Percentiles rank a stretch among this genome's conserved stretches.
phyloP scores from a whole-genome alignment of 75 land plant species.

The Picea glauca region DNA sequence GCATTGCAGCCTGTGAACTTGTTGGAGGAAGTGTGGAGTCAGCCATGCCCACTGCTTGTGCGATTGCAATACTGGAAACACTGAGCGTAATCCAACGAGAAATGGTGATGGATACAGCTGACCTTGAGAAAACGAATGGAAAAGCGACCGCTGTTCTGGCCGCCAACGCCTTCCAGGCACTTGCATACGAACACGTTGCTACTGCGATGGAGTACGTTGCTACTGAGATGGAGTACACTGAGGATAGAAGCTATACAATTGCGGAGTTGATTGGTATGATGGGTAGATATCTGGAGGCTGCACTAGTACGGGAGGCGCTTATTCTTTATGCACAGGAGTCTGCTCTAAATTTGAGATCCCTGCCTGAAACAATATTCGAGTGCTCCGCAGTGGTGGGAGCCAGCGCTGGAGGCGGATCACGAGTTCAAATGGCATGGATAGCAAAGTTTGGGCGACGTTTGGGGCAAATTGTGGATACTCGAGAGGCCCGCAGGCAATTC shows the following conservation, averaged over 20 bases:
- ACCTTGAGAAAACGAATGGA: no score
- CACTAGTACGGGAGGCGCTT: no score
- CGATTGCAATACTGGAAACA: conserved; percentile 14
- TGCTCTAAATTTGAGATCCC: no score
- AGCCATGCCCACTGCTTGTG: conserved; percentile 10
- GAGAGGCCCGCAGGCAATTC: no score
- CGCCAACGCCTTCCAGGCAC: conserved; percentile 6
- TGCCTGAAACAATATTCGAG: no score
- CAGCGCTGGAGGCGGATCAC: no score
- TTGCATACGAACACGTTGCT: conserved; percentile 14
- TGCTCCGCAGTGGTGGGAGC: no score
- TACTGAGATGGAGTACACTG: neutral
- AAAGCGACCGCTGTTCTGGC: neutral
- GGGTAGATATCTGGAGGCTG: neutral
- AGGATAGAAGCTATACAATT: neutral
- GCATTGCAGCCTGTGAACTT: no score
- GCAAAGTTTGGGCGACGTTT: no score
- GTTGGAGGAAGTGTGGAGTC: neutral
- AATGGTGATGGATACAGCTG: neutral
- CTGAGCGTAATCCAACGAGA: conserved; percentile 15
- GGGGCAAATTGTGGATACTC: no score
- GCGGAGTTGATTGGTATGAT: conserved; percentile 8
- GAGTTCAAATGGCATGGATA: no score
- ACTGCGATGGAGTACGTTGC: neutral
- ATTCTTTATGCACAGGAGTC: no score